phyloP scores from a whole-genome alignment of 1,284 basidiomycete genomes.

The Fomitopsis pinicola region DNA sequence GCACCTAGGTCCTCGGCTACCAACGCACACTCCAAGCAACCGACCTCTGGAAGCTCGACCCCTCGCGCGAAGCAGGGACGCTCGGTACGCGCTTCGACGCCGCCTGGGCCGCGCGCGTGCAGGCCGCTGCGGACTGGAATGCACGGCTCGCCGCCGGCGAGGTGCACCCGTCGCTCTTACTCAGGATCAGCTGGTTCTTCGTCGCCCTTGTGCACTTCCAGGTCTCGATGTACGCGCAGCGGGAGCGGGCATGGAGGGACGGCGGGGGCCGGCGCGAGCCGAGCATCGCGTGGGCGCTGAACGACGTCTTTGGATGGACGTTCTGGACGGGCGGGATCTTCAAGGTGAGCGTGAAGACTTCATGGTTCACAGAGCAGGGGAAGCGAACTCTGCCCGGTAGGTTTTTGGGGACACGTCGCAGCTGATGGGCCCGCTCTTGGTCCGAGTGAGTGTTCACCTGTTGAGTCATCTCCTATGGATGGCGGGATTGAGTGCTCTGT shows the following conservation, averaged over 20 bases:
- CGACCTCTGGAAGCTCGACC: conserved; percentile 70
- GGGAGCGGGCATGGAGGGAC: conserved; percentile 47
- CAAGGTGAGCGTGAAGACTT: conserved; percentile 31
- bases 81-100: conserved; percentile 47
- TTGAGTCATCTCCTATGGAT: not conserved
- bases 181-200: conserved; percentile 43
- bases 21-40: conserved; percentile 70
- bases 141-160: conserved; percentile 43
- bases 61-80: conserved; percentile 42
- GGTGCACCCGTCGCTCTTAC: conserved; percentile 33
- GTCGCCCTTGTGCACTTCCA: conserved; percentile 25
- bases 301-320: conserved; percentile 62
- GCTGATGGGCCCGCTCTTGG: conserved; percentile 62
- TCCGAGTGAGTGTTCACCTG: conserved; percentile 38
- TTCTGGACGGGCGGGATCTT: conserved; percentile 70
- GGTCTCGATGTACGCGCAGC: conserved; percentile 26
- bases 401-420: conserved; percentile 56
- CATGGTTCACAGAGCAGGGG: not conserved
- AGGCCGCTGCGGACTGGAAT: conserved; percentile 53
- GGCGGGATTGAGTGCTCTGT: not conserved
- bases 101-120: conserved; percentile 44
- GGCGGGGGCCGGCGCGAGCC: conserved; percentile 44
- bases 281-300: conserved; percentile 64
- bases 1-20: conserved; percentile 48
- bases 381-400: conserved; percentile 21